Base-by-base conservation (phyloP, 139 green algal genomes). In the Chlamydomonas sp. region DNA sequence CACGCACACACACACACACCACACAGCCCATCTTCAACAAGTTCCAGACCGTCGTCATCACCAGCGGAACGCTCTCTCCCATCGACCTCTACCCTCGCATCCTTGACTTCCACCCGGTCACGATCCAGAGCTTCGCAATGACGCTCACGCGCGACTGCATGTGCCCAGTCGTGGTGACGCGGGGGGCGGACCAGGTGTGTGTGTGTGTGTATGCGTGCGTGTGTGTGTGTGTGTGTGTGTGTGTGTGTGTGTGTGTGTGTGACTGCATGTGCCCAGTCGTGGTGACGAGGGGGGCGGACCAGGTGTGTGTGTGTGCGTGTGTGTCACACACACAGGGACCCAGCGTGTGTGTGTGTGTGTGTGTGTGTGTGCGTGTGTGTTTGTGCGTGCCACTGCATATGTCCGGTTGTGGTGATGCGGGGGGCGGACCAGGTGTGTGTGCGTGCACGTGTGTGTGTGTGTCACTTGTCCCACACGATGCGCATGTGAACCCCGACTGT, bases 31-130 rank as follows among this genome's bases (percentile, higher is more conserved):
- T 98, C 13, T 97, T 99, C 71, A 74, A 83, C 24, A 91, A 91
- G 58, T 99, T 95, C 79, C 90, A 96, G 81, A 87, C 73, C 0
- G 95, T 98, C 28, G 86, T 99, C 68, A 98, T 99, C 84, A 99
- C 95, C 36, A 91, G 77, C 33, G 95, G 95, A 69, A 99, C 95
- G 2, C 88, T 99, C 37, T 90, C 74, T 36, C 95, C 95, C 65
- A 95, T 99, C 37, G 88, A 97, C 69, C 86, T 98, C 38, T 99
- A 98, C 85, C 94, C 94, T 1, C 83, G 82, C 73, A 94, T 99
- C 65, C 86, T 99, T 35, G 87, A 95, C 79, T 98, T 99, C 83
- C 79, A 93, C 70, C 95, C 95, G 1, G 93, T 98, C 1, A 76
- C 76, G 37, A 84, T 92, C 47, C 80, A 87, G 61, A 90, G 80